Evolutionary conservation across 805 yeast species (phyloP), one percentile per base, ranked within the genome.

Genomic region (Isabelozyma rhagii): DNA sequence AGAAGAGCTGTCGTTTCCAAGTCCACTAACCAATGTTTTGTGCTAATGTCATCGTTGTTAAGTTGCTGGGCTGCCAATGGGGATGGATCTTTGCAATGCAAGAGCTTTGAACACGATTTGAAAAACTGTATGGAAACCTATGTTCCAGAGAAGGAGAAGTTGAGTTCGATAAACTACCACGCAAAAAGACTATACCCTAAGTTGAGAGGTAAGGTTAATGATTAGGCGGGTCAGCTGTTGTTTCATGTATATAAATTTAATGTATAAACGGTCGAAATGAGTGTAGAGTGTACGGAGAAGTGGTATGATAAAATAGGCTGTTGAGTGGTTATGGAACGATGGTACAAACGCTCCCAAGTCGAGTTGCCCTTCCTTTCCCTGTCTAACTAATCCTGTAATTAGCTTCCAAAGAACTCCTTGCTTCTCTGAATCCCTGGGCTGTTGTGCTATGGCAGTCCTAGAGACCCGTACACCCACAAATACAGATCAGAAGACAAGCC

Each of bases 41-140:
- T 89, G 49, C 71, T 87, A 55, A 88, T 92, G 92, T 84, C 94
- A 1, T 85, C 89, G 44, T 77, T 92, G 66, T 74, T 92, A 58
- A 89, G 87, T 76, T 92, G 98, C 72, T 92, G 98, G 98, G 96
- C 97, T 2, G 88, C 97, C 21, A 88, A 89, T 69, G 93, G 96
- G 45, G 96, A 90, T 67, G 92, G 94, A 52, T 74, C 85, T 18
- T 71, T 77, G 9, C 77, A 72, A 44, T 92, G 98, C 69, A 73
- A 78, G 21, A 74, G 72, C 7, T 68, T 89, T 44, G 96, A 86
- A 61, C 65, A 68, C 36, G 89, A 88, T 52, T 78, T 91, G 64
- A 89, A 89, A 62, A 68, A 69, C 11, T 92, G 97, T 64, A 87
- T 89, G 86, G 81, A 74, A 44, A 70, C 70, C 17, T 59, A 58